Conservation (phyloP, 345 rosid genomes). For the Chamaenerion angustifolium region DNA sequence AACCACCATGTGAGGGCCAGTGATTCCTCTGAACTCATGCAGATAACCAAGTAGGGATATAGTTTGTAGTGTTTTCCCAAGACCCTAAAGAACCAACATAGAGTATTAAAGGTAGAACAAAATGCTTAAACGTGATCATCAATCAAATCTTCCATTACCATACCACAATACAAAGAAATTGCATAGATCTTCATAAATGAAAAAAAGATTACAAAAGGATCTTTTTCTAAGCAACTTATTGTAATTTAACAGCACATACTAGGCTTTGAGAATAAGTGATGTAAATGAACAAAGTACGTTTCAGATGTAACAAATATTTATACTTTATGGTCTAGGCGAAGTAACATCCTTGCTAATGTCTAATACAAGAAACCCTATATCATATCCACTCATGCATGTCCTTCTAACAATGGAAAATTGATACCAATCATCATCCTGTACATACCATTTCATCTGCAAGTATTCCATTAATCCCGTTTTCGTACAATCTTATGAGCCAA, state of each 20-base stretch:
- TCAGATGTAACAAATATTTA: no score
- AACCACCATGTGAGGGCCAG: slow-evolving; percentile 99
- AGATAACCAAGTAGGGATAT: slow-evolving; percentile 87
- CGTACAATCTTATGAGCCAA: slow-evolving; percentile 91
- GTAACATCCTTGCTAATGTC: no score
- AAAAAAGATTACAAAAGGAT: no score
- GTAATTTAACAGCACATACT: no score
- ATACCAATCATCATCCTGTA: background rate
- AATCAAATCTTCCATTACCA: background rate
- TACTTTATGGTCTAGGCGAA: no score
- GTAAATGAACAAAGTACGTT: no score
- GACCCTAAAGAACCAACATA: slow-evolving; percentile 37
- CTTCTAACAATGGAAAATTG: background rate
- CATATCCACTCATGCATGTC: background rate
- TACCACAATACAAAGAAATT: background rate
- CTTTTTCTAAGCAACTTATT: no score
- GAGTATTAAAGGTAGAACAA: background rate
- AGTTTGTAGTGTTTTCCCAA: slow-evolving; percentile 96
- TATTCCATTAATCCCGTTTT: slow-evolving; percentile 95
- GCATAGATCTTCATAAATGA: no score
- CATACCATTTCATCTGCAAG: slow-evolving; percentile 95
- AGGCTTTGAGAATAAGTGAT: no score
- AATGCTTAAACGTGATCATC: background rate
- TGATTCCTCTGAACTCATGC: slow-evolving; percentile 88
- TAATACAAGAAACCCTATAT: background rate